A percentile compares a stretch with the other conserved stretches of the same genome.
Conservation (phyloP, 78 protist genomes). For the Monocercomonoides exilis region DNA sequence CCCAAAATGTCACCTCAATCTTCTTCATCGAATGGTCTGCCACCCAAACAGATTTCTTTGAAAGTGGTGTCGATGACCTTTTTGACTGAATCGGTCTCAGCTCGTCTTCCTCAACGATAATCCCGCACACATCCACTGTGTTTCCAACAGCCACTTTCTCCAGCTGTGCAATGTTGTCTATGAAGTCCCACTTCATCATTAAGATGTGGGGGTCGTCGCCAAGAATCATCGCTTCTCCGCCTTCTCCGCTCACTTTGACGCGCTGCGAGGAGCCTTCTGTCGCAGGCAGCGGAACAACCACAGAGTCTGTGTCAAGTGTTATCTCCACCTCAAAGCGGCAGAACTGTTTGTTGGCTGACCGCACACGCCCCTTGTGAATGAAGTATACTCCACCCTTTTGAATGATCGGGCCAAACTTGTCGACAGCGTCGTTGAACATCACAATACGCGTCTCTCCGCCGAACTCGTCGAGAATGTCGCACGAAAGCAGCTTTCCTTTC, state of each 20-base stretch:
- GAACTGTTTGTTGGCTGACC: neutral
- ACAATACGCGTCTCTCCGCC: neutral
- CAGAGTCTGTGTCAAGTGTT: neutral
- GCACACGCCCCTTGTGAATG: neutral
- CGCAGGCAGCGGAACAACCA: neutral
- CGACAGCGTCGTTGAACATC: neutral
- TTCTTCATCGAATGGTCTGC: neutral
- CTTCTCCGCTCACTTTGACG: neutral
- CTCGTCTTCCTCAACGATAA: neutral
- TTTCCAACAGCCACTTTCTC: neutral
- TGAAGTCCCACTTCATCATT: neutral
- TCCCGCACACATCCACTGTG: neutral
- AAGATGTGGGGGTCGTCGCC: neutral
- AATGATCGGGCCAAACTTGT: neutral
- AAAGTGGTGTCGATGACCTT: neutral
- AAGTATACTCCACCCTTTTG: neutral
- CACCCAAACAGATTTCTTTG: neutral
- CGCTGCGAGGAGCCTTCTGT: neutral
- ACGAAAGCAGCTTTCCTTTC: neutral
- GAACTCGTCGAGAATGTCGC: neutral
- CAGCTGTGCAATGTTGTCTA: neutral
- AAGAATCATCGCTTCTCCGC: neutral
- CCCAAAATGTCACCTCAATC: conserved; percentile 7
- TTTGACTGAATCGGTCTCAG: neutral
- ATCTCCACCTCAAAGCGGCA: neutral